A percentile compares a stretch with the other conserved stretches of the same genome.
These are phyloP conservation scores for Termitomyces sp. DNA, from an alignment of 768 basidiomycete genomes.

Conservation along the genomic window DNA sequence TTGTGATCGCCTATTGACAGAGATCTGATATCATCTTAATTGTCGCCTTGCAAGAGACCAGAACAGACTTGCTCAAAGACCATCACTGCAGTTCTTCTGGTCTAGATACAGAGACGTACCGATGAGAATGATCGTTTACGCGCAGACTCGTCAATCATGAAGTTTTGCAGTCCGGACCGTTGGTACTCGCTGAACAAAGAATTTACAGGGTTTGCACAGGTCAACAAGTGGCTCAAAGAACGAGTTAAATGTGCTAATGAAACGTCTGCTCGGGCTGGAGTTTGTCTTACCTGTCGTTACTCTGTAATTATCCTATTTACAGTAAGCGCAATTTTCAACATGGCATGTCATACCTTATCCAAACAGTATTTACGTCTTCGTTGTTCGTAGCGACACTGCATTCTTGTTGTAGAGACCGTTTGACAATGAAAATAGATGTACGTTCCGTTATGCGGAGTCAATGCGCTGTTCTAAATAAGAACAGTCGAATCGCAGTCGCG, in stretches of 20 bases:
- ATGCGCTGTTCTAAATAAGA: neutral
- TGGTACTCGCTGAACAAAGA: neutral
- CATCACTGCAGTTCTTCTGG: neutral
- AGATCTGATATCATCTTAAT: neutral
- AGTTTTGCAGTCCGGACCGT: neutral
- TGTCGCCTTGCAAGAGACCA: neutral
- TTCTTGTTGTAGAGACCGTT: neutral
- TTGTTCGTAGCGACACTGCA: neutral
- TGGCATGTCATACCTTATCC: neutral
- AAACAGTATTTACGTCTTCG: neutral
- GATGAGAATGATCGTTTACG: neutral
- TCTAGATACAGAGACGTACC: neutral
- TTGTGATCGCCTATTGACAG: neutral
- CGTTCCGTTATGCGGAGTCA: neutral
- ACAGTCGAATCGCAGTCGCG: slow-evolving; percentile 14
- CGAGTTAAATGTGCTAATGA: neutral
- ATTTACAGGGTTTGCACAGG: neutral
- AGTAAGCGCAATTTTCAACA: neutral
- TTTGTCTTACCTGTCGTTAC: neutral
- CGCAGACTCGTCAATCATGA: neutral
- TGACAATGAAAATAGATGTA: neutral
- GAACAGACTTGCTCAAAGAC: neutral
- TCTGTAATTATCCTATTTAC: neutral
- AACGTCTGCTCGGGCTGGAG: neutral
- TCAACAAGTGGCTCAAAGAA: neutral